phyloP scores from a whole-genome alignment of 2,329 filamentous ascomycete species.

The Fusarium nelsonii region DNA sequence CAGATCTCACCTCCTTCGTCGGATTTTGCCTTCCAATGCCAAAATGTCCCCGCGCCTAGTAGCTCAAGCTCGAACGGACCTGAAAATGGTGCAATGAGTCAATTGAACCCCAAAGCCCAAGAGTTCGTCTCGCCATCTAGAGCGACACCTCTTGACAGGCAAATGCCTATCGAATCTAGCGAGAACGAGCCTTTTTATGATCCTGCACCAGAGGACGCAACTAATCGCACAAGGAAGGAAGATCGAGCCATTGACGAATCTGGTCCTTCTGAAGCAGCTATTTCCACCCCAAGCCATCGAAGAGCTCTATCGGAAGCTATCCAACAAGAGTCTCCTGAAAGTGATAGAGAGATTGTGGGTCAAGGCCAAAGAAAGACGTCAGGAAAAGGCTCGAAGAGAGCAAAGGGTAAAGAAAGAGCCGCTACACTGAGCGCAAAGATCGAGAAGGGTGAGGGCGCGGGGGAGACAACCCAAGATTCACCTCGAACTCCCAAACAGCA shows the following conservation, averaged over 20 bases:
- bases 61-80: not conserved
- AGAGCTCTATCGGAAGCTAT: slow-evolving; percentile 10
- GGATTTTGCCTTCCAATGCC: slow-evolving; percentile 28
- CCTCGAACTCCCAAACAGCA: slow-evolving; percentile 30
- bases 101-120: slow-evolving; percentile 38
- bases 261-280: not conserved
- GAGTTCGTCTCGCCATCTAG: slow-evolving; percentile 45
- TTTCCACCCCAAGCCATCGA: not conserved
- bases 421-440: slow-evolving; percentile 8
- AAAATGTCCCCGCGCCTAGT: not conserved
- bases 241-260: not conserved
- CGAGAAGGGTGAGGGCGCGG: slow-evolving; percentile 17
- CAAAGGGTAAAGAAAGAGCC: slow-evolving; percentile 34
- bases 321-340: not conserved
- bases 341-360: not conserved
- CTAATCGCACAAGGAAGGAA: not conserved
- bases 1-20: slow-evolving; percentile 27
- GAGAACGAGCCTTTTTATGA: not conserved
- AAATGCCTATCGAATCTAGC: not conserved
- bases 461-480: slow-evolving; percentile 7
- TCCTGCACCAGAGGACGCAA: not conserved
- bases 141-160: not conserved
- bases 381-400: slow-evolving; percentile 28
- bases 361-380: slow-evolving; percentile 23
- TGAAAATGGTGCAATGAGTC: slow-evolving; percentile 18